A percentile compares a stretch with the other conserved stretches of the same genome.
Evolutionary conservation across 2,329 filamentous ascomycete genomes (phyloP).

Genomic region (Furcasterigmium furcatum): DNA sequence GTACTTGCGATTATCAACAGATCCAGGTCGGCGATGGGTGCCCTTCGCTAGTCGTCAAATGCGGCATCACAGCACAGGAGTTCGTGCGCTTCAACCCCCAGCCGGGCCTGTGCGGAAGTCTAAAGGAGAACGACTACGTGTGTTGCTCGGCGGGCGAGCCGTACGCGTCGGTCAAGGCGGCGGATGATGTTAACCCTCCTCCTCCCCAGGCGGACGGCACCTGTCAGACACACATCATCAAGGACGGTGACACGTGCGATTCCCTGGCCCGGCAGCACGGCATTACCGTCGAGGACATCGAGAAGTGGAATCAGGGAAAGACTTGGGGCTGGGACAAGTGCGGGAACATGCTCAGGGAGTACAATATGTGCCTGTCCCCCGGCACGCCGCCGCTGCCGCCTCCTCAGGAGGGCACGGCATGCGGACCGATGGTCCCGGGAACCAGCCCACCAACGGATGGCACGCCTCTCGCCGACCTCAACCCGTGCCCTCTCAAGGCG

Average conservation of each 20-base stretch:
- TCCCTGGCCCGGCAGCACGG: background rate
- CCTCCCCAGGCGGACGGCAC: constrained; percentile 3
- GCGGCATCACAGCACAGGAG: constrained; percentile 3
- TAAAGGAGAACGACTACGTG: constrained; percentile 1
- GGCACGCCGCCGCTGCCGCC: constrained; percentile 3
- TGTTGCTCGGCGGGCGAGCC: constrained; percentile 4
- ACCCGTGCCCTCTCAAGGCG: constrained; percentile 6
- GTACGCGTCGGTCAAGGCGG: background rate
- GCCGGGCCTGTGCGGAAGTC: too few relatives aligned
- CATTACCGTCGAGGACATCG: background rate
- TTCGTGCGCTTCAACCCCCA: constrained; percentile 4
- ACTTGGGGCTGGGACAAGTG: constrained; percentile 6
- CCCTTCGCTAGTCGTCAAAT: background rate
- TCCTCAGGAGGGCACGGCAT: constrained; percentile 1
- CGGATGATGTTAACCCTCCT: too few relatives aligned
- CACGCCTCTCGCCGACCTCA: constrained; percentile 3
- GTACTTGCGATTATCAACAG: constrained; percentile 4
- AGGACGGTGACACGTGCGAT: background rate
- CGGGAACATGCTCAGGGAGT: background rate
- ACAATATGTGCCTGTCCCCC: constrained; percentile 5
- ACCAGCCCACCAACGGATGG: background rate
- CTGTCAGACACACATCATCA: constrained; percentile 3
- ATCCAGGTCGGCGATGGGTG: constrained; percentile 3
- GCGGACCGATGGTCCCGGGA: constrained; percentile 4
- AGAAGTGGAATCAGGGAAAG: constrained; percentile 4